Evolutionary conservation across 352 stramenopile genomes (phyloP).

Genomic region (Phytopythium mirpurense): DNA sequence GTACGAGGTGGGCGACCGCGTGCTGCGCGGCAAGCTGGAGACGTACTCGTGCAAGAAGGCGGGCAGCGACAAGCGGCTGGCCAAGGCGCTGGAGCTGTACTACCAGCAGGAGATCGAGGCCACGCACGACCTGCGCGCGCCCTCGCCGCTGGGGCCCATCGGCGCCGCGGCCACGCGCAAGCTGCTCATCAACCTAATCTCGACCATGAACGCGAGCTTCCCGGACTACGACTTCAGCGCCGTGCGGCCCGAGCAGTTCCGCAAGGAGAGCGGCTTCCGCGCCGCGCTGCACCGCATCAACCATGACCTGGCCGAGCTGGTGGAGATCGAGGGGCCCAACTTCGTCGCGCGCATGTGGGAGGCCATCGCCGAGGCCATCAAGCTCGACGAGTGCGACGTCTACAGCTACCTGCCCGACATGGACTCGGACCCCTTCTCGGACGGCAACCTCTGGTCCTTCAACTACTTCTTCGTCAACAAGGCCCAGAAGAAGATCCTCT

Average conservation of each 20-base stretch:
- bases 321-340: conserved; percentile 97
- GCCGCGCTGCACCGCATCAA: conserved; percentile 87
- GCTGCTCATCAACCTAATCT: conserved; percentile 91
- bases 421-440: conserved; percentile 91
- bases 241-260: conserved; percentile 88
- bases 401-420: conserved; percentile 94
- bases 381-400: conserved; percentile 88
- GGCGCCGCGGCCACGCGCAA: conserved; percentile 75
- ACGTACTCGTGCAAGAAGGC: conserved; percentile 92
- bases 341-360: conserved; percentile 99
- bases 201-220: conserved; percentile 93
- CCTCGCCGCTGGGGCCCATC: conserved; percentile 77
- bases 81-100: conserved; percentile 84
- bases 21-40: conserved; percentile 86
- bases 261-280: conserved; percentile 81
- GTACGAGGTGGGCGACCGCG: conserved; percentile 84
- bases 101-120: conserved; percentile 79
- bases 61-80: conserved; percentile 88
- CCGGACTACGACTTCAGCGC: conserved; percentile 92
- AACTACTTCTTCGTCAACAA: conserved; percentile 97
- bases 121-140: conserved; percentile 46
- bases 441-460: conserved; percentile 92
- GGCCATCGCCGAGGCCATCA: conserved; percentile 76
- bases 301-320: conserved; percentile 78
- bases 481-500: conserved; percentile 90